phyloP scores from a whole-genome alignment of 306 rosid genomes.

The Quercus suber region DNA sequence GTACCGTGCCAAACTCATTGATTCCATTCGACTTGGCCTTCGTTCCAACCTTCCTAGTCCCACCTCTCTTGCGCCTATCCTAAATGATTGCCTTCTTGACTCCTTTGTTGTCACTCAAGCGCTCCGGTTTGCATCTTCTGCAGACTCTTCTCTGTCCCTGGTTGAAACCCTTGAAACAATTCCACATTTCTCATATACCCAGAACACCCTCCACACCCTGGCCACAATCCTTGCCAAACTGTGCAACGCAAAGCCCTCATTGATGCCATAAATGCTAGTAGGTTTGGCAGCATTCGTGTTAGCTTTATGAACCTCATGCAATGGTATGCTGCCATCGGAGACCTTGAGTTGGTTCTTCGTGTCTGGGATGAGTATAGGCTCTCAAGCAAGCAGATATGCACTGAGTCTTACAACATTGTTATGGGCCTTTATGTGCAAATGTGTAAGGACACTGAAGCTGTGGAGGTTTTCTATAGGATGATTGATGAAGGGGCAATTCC shows the following conservation, averaged over 20 bases:
- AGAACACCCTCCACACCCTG: slow-evolving; percentile 58
- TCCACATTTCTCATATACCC: slow-evolving; percentile 51
- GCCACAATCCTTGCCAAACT: slow-evolving; percentile 54
- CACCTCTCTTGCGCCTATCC: slow-evolving; percentile 38
- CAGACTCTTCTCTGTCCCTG: slow-evolving; percentile 55
- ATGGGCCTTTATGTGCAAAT: slow-evolving; percentile 56
- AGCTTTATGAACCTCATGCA: slow-evolving; percentile 67
- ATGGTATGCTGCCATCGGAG: slow-evolving; percentile 59
- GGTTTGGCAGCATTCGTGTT: slow-evolving; percentile 36
- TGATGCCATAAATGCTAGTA: slow-evolving; percentile 38
- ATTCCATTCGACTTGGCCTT: slow-evolving; percentile 64
- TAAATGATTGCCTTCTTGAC: slow-evolving; percentile 52
- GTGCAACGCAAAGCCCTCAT: slow-evolving; percentile 50
- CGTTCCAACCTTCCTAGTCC: slow-evolving; percentile 42
- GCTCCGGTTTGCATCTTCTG: slow-evolving; percentile 70
- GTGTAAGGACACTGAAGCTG: slow-evolving; percentile 56
- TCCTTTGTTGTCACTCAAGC: slow-evolving; percentile 67
- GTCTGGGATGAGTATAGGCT: slow-evolving; percentile 53
- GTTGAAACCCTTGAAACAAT: slow-evolving; percentile 32
- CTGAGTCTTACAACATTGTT: slow-evolving; percentile 65
- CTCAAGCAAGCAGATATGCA: slow-evolving; percentile 33
- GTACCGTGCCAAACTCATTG: slow-evolving; percentile 68
- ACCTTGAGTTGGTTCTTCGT: slow-evolving; percentile 52
- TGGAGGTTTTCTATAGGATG: slow-evolving; percentile 46
- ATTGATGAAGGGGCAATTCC: slow-evolving; percentile 66